Conservation (phyloP, 2,329 filamentous ascomycete genomes). For the Calonectria pseudoturangicola region DNA sequence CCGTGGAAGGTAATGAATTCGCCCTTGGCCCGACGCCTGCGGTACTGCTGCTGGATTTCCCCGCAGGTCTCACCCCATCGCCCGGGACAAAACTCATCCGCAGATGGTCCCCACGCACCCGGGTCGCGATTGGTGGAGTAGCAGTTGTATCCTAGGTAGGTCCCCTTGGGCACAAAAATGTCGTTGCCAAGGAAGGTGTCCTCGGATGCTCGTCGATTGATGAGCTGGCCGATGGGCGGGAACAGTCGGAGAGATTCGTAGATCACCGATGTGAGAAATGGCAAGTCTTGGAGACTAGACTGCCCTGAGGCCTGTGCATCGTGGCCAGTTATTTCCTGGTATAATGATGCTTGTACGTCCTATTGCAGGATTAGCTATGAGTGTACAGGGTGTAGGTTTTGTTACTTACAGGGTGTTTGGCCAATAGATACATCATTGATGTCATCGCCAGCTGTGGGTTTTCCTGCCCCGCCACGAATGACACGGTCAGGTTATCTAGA, state of each 20-base stretch:
- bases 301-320: conserved; percentile 1
- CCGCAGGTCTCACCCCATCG: conserved; percentile 60
- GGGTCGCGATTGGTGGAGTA: conserved; percentile 63
- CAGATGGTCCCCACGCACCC: conserved; percentile 56
- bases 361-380: background rate
- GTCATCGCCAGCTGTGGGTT: conserved; percentile 63
- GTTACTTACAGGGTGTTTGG: conserved; percentile 50
- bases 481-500: conserved; percentile 62
- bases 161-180: conserved; percentile 59
- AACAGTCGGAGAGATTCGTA: conserved; percentile 67
- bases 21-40: conserved; percentile 59
- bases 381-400: background rate
- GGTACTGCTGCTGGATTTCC: conserved; percentile 60
- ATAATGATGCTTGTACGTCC: conserved; percentile 1
- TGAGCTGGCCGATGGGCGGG: conserved; percentile 69
- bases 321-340: conserved; percentile 9
- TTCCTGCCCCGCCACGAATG: conserved; percentile 64
- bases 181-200: conserved; percentile 52
- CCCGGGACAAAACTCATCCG: conserved; percentile 47
- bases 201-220: conserved; percentile 48
- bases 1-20: conserved; percentile 66
- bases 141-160: conserved; percentile 64
- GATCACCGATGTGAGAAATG: conserved; percentile 6
- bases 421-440: conserved; percentile 61
- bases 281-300: background rate